Evolutionary conservation across 129 eudicot genomes (phyloP), one percentile per base, ranked within the genome.

Genomic region (Arctium minus): DNA sequence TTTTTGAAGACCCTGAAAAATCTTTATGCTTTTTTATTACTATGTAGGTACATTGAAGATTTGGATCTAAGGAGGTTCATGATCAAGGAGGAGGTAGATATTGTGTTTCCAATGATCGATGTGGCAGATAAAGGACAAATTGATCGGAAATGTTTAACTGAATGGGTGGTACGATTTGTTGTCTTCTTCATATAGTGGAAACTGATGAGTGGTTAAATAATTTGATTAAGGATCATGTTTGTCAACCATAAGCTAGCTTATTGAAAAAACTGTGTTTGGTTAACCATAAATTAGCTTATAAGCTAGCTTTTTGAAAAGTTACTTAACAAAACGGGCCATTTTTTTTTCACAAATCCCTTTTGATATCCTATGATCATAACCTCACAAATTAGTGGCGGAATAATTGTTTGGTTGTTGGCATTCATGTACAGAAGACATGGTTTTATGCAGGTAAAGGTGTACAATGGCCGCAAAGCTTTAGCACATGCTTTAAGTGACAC

Each of bases 21-120:
- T 46, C 27, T 56, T 53, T 37, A 37, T 69, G 71, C 36, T 69
- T 30, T 31, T 29, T 71, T 70, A 35, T 71, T 12, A 17, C 27
- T 11, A 4, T 70, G 44, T 65, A 95, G 97, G 70, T 91, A 87
- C 82, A 91, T 96, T 78, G 97, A 93, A 86, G 96, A 90, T 62
- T 2, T 83, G 35, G 97, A 96, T 83, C 88, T 96, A 39, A 86
- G 88, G 73, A 87, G 94, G 76, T 96, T 96, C 88, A 87, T 96
- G 95, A 91, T 88, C 46, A 87, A 89, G 88, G 97, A 96, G 74
- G 97, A 96, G 91, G 99, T 96, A 78, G 89, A 92, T 79, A 48
- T 80, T 35, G 91, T 92, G 80, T 83, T 92, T 86, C 97, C 97
- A 11, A 62, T 93, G 84, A 88, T 96, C 35, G 97, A 91, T 60